Percentiles rank a stretch among this genome's conserved stretches.
Evolutionary conservation across 2,329 filamentous ascomycete species (phyloP).

Genomic region (Paecilomyces variotii): DNA sequence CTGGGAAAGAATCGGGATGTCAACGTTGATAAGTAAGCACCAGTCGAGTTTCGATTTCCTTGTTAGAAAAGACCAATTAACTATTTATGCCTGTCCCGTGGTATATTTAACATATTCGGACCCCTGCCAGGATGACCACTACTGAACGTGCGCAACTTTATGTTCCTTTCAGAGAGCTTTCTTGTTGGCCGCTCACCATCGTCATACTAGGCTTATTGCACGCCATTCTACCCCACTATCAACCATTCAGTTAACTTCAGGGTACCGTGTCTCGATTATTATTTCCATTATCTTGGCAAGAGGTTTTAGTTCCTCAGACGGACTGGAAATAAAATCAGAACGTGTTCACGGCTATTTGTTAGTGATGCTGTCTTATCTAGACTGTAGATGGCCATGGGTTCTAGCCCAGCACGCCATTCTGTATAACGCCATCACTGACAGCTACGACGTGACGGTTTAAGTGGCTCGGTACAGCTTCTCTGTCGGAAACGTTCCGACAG

Average conservation of each 20-base stretch:
- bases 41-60: background rate
- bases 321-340: background rate
- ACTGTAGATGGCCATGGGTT: background rate
- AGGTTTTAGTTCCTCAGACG: background rate
- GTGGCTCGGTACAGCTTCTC: background rate
- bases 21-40: background rate
- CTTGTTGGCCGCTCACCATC: background rate
- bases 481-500: background rate
- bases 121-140: background rate
- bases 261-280: background rate
- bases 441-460: background rate
- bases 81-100: background rate
- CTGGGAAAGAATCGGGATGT: background rate
- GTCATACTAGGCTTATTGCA: background rate
- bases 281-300: background rate
- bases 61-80: background rate
- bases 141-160: background rate
- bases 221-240: background rate
- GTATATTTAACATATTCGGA: background rate
- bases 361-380: background rate
- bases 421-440: conserved; percentile 1
- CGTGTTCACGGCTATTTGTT: background rate
- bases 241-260: background rate
- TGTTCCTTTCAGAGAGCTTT: background rate
- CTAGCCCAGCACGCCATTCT: background rate